Conservation (phyloP, 306 rosid species). For the Carpinus viminea region DNA sequence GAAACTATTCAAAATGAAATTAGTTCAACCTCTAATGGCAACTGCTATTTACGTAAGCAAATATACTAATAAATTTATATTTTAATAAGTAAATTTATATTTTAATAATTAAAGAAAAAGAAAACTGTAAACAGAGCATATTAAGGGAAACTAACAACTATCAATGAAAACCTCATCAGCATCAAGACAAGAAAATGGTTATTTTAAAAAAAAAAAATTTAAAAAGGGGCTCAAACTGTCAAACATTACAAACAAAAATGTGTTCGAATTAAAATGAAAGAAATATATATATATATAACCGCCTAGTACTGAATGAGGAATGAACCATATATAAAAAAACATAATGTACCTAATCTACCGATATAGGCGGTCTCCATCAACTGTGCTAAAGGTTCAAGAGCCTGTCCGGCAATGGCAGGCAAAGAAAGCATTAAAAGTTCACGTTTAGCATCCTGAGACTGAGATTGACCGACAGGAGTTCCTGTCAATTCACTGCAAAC, state of each 20-base stretch:
- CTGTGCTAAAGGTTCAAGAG: conserved; percentile 85
- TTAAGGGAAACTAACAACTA: background rate
- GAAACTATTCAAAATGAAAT: background rate
- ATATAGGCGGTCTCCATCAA: conserved; percentile 96
- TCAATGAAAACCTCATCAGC: background rate
- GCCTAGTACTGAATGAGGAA: background rate
- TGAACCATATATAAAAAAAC: background rate
- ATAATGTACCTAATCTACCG: conserved; percentile 69
- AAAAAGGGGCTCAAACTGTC: background rate
- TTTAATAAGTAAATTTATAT: background rate
- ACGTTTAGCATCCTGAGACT: conserved; percentile 47
- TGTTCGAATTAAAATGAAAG: background rate
- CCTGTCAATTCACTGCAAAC: conserved; percentile 45
- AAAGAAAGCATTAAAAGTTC: conserved; percentile 68
- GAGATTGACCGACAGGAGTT: conserved; percentile 23
- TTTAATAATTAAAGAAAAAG: no score
- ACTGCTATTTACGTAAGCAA: background rate
- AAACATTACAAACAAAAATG: background rate
- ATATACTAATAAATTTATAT: background rate
- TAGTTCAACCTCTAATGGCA: no score
- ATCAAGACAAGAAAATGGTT: background rate
- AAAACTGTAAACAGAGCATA: background rate
- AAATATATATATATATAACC: background rate
- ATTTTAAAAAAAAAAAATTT: background rate
- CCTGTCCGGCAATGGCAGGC: conserved; percentile 93